Evolutionary conservation across 768 basidiomycete species (phyloP).

Genomic region (Psilocybe subaeruginosa): DNA sequence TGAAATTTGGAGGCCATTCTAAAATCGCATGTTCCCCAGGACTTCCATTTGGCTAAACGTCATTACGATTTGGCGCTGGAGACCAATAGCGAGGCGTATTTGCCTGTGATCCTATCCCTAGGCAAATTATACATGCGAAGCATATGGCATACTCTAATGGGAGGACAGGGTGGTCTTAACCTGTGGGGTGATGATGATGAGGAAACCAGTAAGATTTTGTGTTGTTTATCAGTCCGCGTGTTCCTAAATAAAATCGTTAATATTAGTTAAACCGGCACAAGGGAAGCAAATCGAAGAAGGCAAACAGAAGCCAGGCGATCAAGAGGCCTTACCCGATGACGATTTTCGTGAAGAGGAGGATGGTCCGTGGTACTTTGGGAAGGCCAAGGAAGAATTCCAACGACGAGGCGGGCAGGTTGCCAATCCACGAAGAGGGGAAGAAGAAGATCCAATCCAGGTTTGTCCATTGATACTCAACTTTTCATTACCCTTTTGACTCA

Average conservation of each 20-base stretch:
- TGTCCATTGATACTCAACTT: constrained; percentile 18
- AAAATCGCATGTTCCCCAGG: constrained; percentile 44
- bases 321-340: constrained; percentile 35
- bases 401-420: constrained; percentile 47
- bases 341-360: constrained; percentile 55
- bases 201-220: constrained; percentile 33
- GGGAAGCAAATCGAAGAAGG: constrained; percentile 44
- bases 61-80: constrained; percentile 92
- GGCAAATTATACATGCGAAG: constrained; percentile 82
- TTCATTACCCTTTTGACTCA: neutral
- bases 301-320: constrained; percentile 27
- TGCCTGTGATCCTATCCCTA: constrained; percentile 85
- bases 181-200: constrained; percentile 67
- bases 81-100: constrained; percentile 85
- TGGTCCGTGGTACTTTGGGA: constrained; percentile 81
- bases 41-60: constrained; percentile 95
- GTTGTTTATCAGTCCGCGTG: neutral
- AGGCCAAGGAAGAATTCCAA: constrained; percentile 77
- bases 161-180: constrained; percentile 68
- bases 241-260: constrained; percentile 6
- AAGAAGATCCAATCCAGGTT: constrained; percentile 77
- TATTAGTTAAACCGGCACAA: constrained; percentile 29
- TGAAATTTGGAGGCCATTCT: neutral
- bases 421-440: constrained; percentile 39
- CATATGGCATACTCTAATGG: constrained; percentile 79